Evolutionary conservation across 129 eudicot genomes (phyloP), one percentile per base, ranked within the genome.

Genomic region (Kitagawia praeruptora): DNA sequence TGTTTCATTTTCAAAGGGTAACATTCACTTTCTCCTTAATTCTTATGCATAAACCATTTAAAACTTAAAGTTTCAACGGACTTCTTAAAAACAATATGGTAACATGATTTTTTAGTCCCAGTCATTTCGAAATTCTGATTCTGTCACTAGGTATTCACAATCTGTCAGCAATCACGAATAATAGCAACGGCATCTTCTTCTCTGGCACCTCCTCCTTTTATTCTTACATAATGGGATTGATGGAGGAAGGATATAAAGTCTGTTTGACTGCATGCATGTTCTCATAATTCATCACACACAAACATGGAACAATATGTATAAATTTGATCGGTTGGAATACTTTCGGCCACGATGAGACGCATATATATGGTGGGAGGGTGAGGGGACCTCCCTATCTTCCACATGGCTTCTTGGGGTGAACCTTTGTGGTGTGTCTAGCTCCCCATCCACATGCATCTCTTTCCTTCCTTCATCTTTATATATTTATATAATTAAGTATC

Each of bases 321-420:
- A 3, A 3, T 48, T 13, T 18, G 58, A 51, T 51, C 58, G 7
- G 58, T 25, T 61, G 0, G 34, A 61, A n/a, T 8, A 42, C 77
- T 74, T 74, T 74, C 77, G 77, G 77, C 77, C 77, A 73, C 53
- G 14, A 12, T 73, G 51, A 18, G 37, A 40, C 51, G 49, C 49
- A 46, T 46, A 73, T 41, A 12, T 13, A 23, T 37, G 11, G 44
- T 71, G 75, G 77, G 48, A 19, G 8, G 28, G 12, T 9, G 77
- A 74, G 77, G 77, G 11, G 21, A 19, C 54, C 77, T 28, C 10
- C 15, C 39, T 74, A 61, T 61, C 53, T 44, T 74, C 77, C 77
- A 74, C 77, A 74, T 74, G 56, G 77, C 56, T 74, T 74, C 77
- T 11, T 5, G 42, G 77, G 38, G 77, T 44, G 15, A 74, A 19